A percentile compares a stretch with the other conserved stretches of the same genome.
These are phyloP conservation scores for Debaryomyces coudertii DNA, from an alignment of 1,139 yeast species.

Conservation along the genomic window DNA sequence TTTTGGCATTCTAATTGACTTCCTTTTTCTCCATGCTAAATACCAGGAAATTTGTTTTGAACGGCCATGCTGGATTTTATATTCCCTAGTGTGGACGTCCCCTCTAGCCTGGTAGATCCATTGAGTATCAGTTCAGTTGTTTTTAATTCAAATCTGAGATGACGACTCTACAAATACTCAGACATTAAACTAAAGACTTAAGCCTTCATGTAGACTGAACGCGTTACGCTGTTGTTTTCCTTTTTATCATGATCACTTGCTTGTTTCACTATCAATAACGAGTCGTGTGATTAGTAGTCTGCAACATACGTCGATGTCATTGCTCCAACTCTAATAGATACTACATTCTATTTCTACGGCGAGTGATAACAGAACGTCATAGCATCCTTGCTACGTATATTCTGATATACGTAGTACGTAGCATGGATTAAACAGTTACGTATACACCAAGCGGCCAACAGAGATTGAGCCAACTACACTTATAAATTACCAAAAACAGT, in stretches of 20 bases:
- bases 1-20: neutral
- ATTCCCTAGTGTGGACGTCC: constrained; percentile 39
- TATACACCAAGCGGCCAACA: no score
- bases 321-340: no score
- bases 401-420: no score
- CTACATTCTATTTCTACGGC: no score
- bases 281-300: neutral
- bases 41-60: constrained; percentile 35
- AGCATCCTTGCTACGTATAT: no score
- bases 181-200: constrained; percentile 19
- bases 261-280: neutral
- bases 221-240: neutral
- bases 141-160: constrained; percentile 24
- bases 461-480: no score
- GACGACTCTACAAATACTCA: constrained; percentile 35
- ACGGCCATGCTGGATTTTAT: constrained; percentile 32
- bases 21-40: constrained; percentile 23
- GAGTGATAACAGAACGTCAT: no score
- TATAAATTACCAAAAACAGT: no score
- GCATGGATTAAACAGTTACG: no score
- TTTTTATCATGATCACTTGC: neutral
- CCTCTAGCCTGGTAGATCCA: constrained; percentile 41
- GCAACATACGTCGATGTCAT: no score
- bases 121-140: constrained; percentile 34
- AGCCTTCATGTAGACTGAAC: neutral